Conservation (phyloP, 495 filamentous ascomycete genomes). For the Lophiostoma macrostomum region DNA sequence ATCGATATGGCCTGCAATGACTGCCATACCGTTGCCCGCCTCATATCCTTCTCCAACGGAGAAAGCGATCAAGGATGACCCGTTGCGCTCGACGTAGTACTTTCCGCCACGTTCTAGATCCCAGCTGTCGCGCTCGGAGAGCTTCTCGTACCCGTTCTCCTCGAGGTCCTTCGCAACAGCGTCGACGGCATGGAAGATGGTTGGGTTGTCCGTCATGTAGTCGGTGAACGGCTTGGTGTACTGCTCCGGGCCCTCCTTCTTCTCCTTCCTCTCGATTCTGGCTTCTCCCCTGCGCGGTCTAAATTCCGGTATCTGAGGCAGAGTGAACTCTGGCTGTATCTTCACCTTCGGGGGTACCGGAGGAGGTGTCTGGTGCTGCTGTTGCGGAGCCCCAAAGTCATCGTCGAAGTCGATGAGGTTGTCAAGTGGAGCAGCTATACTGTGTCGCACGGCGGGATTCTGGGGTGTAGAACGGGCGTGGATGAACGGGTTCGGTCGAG, state of each 20-base stretch:
- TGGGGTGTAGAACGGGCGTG: not conserved
- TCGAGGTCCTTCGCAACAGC: constrained; percentile 70
- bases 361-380: constrained; percentile 17
- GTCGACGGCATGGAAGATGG: constrained; percentile 82
- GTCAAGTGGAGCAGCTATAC: constrained; percentile 23
- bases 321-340: constrained; percentile 6
- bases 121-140: constrained; percentile 80
- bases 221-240: constrained; percentile 83
- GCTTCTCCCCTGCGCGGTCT: not conserved
- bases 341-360: constrained; percentile 32
- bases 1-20: constrained; percentile 88
- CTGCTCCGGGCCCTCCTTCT: constrained; percentile 19
- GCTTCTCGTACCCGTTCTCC: constrained; percentile 67
- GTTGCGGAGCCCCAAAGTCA: constrained; percentile 12
- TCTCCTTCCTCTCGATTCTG: not conserved
- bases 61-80: constrained; percentile 84
- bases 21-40: constrained; percentile 77
- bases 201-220: constrained; percentile 87
- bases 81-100: constrained; percentile 85
- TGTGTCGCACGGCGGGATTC: constrained; percentile 9
- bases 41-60: constrained; percentile 75
- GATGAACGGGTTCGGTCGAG: constrained; percentile 24
- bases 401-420: constrained; percentile 29
- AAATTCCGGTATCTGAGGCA: constrained; percentile 17
- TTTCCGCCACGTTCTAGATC: constrained; percentile 76